phyloP scores from a whole-genome alignment of 805 yeast genomes.

The Yarrowia yakushimensis region DNA sequence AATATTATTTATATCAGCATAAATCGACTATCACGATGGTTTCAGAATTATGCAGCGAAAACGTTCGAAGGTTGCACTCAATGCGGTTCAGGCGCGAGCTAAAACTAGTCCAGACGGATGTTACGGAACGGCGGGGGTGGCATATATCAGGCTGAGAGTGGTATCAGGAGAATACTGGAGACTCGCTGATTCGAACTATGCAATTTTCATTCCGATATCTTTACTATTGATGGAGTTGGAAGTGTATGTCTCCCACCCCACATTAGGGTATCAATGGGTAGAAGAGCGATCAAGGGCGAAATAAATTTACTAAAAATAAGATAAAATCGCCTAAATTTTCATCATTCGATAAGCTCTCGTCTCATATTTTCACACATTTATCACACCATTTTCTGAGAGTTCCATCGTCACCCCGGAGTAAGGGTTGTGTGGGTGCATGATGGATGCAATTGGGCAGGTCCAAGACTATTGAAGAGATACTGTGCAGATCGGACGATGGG shows the following conservation, averaged over 20 bases:
- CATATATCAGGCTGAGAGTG: not conserved
- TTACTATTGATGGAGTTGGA: not conserved
- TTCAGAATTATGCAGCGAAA: conserved; percentile 21
- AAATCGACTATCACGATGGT: conserved; percentile 15
- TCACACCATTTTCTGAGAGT: not conserved
- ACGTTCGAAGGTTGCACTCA: conserved; percentile 5
- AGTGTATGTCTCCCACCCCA: too few species aligned
- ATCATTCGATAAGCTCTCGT: too few species aligned
- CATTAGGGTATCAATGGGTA: too few species aligned
- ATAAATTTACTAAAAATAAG: too few species aligned
- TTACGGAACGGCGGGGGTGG: not conserved
- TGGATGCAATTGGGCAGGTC: conserved; percentile 2
- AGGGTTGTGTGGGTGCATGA: not conserved
- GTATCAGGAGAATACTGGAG: not conserved
- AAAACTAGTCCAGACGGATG: not conserved
- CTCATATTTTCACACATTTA: not conserved
- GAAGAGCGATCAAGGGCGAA: too few species aligned
- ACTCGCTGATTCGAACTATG: not conserved
- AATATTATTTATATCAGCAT: not conserved
- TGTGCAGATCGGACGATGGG: not conserved
- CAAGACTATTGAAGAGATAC: not conserved
- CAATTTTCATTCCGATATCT: not conserved
- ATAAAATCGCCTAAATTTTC: too few species aligned
- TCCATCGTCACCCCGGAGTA: not conserved
- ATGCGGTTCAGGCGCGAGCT: not conserved